Evolutionary conservation across 345 rosid genomes (phyloP).

Genomic region (Hibiscus syriacus): DNA sequence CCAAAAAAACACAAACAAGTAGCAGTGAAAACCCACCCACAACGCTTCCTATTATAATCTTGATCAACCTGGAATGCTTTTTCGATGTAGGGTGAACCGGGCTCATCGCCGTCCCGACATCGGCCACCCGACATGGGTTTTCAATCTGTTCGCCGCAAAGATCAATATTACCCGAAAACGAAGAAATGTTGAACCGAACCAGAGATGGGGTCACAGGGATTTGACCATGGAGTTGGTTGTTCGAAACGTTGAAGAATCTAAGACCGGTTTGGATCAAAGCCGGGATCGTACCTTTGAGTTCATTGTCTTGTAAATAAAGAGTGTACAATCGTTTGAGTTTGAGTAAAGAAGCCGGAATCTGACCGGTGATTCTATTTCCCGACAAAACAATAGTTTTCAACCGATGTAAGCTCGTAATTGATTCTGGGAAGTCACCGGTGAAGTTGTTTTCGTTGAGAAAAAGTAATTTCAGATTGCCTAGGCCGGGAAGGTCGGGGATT

Average conservation of each 20-base stretch:
- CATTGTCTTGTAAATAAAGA: slow-evolving; percentile 54
- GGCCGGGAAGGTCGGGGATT: slow-evolving; percentile 56
- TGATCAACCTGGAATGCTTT: slow-evolving; percentile 26
- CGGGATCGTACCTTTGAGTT: slow-evolving; percentile 55
- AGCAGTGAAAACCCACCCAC: slow-evolving; percentile 42
- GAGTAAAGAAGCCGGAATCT: slow-evolving; percentile 51
- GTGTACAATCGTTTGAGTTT: slow-evolving; percentile 54
- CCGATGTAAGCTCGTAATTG: slow-evolving; percentile 61
- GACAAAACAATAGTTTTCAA: slow-evolving; percentile 56
- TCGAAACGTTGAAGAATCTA: slow-evolving; percentile 73
- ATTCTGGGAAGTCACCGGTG: slow-evolving; percentile 66
- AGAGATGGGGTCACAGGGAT: slow-evolving; percentile 64
- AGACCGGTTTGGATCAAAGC: slow-evolving; percentile 74
- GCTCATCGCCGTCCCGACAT: slow-evolving; percentile 21
- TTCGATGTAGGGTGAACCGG: slow-evolving; percentile 24
- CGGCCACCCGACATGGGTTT: slow-evolving; percentile 33
- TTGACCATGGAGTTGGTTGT: slow-evolving; percentile 60
- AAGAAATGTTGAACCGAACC: slow-evolving; percentile 57
- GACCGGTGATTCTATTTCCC: slow-evolving; percentile 55
- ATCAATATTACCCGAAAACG: slow-evolving; percentile 49
- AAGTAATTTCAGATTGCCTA: slow-evolving; percentile 73
- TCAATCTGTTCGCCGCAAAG: slow-evolving; percentile 73
- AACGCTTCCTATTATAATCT: slow-evolving; percentile 41
- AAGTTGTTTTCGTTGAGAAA: slow-evolving; percentile 63
- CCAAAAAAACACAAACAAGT: slow-evolving; percentile 14